Conservation (phyloP, 106 monocot species). For the Allium sativum region DNA sequence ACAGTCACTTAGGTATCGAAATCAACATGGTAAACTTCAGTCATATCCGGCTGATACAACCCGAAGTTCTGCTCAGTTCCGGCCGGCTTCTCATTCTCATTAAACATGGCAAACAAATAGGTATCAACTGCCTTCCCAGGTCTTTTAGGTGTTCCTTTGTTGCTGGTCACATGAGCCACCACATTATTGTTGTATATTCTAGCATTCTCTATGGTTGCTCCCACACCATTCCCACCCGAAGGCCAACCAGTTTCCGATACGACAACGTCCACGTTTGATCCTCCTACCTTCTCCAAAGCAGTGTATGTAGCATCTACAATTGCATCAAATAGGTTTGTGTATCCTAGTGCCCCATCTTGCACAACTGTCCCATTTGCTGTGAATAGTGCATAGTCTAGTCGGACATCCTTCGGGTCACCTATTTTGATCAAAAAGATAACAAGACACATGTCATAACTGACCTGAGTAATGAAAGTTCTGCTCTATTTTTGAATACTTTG, state of each 20-base stretch:
- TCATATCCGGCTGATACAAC: constrained; percentile 11
- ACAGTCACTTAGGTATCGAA: constrained; percentile 1
- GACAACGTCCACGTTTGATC: not conserved
- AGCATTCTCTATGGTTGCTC: constrained; percentile 7
- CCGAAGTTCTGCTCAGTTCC: constrained; percentile 16
- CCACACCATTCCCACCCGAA: constrained; percentile 2
- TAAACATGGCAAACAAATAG: constrained; percentile 16
- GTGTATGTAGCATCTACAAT: constrained; percentile 11
- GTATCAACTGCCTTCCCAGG: constrained; percentile 13
- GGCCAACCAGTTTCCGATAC: constrained; percentile 22
- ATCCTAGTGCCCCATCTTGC: constrained; percentile 1
- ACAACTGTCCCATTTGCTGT: constrained; percentile 7
- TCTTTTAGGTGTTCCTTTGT: constrained; percentile 12
- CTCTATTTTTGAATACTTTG: too few species aligned
- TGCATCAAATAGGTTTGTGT: constrained; percentile 19
- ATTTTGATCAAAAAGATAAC: not conserved
- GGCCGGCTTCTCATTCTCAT: constrained; percentile 9
- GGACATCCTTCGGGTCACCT: constrained; percentile 1
- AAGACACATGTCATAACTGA: too few species aligned
- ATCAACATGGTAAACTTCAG: constrained; percentile 11
- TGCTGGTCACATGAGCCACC: not conserved
- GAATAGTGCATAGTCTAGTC: constrained; percentile 16
- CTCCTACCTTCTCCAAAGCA: constrained; percentile 12
- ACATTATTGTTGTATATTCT: constrained; percentile 9
- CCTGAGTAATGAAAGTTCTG: too few species aligned